Evolutionary conservation across 2,329 filamentous ascomycete genomes (phyloP).

Genomic region (Fusarium sp.): DNA sequence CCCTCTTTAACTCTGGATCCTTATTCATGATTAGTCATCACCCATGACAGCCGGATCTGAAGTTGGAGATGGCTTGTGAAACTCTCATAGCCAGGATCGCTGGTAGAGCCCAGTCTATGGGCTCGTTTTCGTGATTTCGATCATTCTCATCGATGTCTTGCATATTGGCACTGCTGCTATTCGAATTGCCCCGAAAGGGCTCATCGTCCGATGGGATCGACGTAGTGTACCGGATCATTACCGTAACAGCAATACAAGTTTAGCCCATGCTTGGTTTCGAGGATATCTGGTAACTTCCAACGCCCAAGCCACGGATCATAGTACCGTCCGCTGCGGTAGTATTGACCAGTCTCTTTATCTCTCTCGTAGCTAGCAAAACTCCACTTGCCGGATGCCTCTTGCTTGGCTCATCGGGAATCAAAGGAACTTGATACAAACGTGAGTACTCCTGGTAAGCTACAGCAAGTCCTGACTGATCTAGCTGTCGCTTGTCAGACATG

Average conservation of each 20-base stretch:
- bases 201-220: background rate
- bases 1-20: rapidly evolving
- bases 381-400: background rate
- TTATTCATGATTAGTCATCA: background rate
- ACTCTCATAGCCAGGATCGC: background rate
- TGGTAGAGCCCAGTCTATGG: rapidly evolving
- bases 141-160: rapidly evolving
- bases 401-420: background rate
- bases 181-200: rapidly evolving
- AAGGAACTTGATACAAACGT: rapidly evolving
- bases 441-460: background rate
- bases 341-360: background rate
- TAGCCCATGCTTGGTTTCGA: background rate
- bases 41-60: background rate
- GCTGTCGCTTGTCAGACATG: background rate
- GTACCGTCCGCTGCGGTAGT: background rate
- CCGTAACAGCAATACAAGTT: background rate
- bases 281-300: background rate
- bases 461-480: background rate
- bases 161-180: background rate
- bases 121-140: background rate
- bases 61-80: background rate
- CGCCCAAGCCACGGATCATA: background rate
- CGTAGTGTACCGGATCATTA: background rate
- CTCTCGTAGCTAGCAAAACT: background rate